phyloP scores from a whole-genome alignment of 495 filamentous ascomycete genomes.

The Hyaloscypha bicolor region DNA sequence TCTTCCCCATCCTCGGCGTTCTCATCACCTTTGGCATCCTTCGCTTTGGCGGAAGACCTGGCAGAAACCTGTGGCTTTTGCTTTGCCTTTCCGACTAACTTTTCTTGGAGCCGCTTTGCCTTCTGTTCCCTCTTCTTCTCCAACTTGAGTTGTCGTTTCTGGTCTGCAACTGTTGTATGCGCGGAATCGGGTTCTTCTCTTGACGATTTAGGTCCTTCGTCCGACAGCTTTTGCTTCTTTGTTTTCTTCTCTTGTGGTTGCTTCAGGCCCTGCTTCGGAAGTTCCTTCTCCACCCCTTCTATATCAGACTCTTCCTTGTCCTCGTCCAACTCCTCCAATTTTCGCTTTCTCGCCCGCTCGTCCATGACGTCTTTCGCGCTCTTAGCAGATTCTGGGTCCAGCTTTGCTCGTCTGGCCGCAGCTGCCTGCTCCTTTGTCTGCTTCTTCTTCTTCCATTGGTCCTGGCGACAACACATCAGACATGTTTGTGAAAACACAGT shows the following conservation, averaged over 20 bases:
- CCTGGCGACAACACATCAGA: conserved; percentile 46
- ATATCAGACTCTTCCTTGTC: conserved; percentile 41
- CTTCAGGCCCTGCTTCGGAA: conserved; percentile 55
- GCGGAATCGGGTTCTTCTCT: background rate
- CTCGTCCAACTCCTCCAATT: conserved; percentile 46
- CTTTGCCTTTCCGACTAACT: conserved; percentile 15
- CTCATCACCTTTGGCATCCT: background rate
- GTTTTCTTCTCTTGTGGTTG: conserved; percentile 31
- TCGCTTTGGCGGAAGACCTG: conserved; percentile 4
- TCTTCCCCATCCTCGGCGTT: conserved; percentile 39
- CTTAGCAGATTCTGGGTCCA: conserved; percentile 80
- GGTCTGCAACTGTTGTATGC: conserved; percentile 1
- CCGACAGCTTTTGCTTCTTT: conserved; percentile 33
- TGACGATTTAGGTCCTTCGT: conserved; percentile 4
- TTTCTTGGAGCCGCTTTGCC: conserved; percentile 19
- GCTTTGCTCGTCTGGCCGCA: conserved; percentile 76
- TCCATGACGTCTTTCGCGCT: conserved; percentile 86
- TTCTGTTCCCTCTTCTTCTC: conserved; percentile 35
- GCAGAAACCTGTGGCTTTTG: conserved; percentile 20
- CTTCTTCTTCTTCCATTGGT: conserved; percentile 87
- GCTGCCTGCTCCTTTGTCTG: conserved; percentile 83
- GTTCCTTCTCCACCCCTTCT: conserved; percentile 51
- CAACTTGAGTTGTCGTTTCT: conserved; percentile 26
- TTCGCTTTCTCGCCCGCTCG: conserved; percentile 76
- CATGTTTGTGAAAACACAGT: conserved; percentile 2